phyloP scores from a whole-genome alignment of 371 early-diverging fungal genomes.

The Globomyces sp. region DNA sequence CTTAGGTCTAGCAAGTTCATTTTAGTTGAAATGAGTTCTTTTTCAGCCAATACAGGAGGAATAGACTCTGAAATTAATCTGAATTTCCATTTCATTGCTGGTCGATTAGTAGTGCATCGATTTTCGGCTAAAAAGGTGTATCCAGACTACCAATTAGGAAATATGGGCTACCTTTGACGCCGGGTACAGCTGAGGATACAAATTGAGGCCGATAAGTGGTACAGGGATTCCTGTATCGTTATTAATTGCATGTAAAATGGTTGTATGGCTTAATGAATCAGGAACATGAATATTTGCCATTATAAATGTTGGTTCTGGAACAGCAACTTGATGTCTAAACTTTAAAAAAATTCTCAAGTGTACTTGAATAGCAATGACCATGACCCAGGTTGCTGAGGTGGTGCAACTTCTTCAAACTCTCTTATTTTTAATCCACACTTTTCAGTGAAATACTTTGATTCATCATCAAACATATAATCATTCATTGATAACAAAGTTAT shows the following conservation, averaged over 20 bases:
- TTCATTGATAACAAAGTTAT: constrained; percentile 42
- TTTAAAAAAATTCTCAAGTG: constrained; percentile 9
- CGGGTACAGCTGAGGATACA: constrained; percentile 29
- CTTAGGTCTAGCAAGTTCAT: constrained; percentile 46
- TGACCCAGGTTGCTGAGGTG: constrained; percentile 36
- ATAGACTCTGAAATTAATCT: constrained; percentile 35
- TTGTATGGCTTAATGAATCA: constrained; percentile 32
- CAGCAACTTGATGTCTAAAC: constrained; percentile 33
- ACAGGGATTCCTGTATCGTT: constrained; percentile 47
- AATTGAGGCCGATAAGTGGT: constrained; percentile 28
- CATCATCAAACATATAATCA: constrained; percentile 50
- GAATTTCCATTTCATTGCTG: constrained; percentile 46
- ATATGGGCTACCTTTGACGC: constrained; percentile 36
- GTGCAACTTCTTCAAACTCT: constrained; percentile 47
- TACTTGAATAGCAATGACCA: constrained; percentile 51
- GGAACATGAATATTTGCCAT: constrained; percentile 42
- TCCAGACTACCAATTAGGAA: constrained; percentile 30
- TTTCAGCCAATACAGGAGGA: constrained; percentile 26
- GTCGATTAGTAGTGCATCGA: constrained; percentile 26
- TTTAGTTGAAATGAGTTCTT: constrained; percentile 34
- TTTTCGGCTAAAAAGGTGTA: constrained; percentile 46
- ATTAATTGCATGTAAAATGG: constrained; percentile 41
- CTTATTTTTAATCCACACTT: constrained; percentile 34
- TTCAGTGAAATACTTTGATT: constrained; percentile 47
- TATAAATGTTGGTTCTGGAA: constrained; percentile 38